Evolutionary conservation across 805 yeast species (phyloP), one percentile per base, ranked within the genome.

Genomic region (Lachancea meyersii): DNA sequence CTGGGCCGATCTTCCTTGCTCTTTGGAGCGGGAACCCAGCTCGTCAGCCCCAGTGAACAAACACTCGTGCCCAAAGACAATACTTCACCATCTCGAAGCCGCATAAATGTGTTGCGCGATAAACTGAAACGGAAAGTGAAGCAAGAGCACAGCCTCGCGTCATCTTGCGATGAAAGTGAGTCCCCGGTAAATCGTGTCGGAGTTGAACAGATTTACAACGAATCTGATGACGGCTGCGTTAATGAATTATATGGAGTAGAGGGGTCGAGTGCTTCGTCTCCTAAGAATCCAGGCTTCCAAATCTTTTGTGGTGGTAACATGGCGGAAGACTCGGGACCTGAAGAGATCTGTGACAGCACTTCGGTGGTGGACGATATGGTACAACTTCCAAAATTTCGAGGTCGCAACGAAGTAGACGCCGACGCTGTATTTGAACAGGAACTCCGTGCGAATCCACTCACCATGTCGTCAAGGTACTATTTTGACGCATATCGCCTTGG

Each of bases 11-110:
- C 48, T 11, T 37, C 41, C 7, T 23, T 45, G 4, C 21, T 45
- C 17, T 35, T 42, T 19, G 45, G 48, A 2, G 35, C 21, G 24
- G 19, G 41, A 19, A 13, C 35, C 4, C 37, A 37, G 19, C 35
- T 42, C 11, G 9, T 34, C 14, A 41, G 8, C 22, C 28, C 28
- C 4, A 31, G 46, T 37, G 53, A 56, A 28, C 48, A 46, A 8
- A 24, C 33, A 7, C 17, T 42, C 5, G 17, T 37, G 20, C 9
- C 37, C 20, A 31, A 41, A 38, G 16, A 42, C 32, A 26, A 13
- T n/a, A 18, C n/a, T 9, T 20, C 35, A 19, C 37, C 21, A 16
- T 21, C n/a, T n/a, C 19, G 37, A n/a, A 16, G 19, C 26, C 26
- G 28, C 8, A 34, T 21, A 10, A 17, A 10, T 21, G n/a, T 10